Conservation (phyloP, 768 basidiomycete genomes). For the Gloeostereum incarnatum region DNA sequence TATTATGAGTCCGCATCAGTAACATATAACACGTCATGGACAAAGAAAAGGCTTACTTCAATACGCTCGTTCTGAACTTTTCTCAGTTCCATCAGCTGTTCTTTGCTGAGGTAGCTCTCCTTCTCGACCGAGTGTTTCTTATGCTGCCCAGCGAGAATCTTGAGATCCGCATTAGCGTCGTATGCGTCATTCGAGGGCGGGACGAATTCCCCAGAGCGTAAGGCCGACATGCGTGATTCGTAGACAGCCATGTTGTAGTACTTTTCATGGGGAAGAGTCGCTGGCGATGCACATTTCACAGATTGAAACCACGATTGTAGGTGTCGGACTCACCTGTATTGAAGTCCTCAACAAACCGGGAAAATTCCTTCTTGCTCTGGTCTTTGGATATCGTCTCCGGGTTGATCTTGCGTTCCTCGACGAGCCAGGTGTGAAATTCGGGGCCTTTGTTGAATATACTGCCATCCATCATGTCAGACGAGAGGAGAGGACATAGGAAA, state of each 20-base stretch:
- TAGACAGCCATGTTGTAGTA: conserved; percentile 89
- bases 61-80: conserved; percentile 79
- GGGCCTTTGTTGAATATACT: conserved; percentile 77
- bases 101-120: conserved; percentile 69
- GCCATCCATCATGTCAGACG: background rate
- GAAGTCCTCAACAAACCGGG: conserved; percentile 73
- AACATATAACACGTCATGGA: background rate
- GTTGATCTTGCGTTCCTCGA: conserved; percentile 87
- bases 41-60: conserved; percentile 39
- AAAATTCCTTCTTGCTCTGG: conserved; percentile 78
- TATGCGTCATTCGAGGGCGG: conserved; percentile 67
- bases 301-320: background rate
- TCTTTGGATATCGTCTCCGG: conserved; percentile 85
- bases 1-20: conserved; percentile 14
- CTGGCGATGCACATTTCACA: conserved; percentile 30
- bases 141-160: conserved; percentile 59
- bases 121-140: conserved; percentile 59
- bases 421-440: conserved; percentile 89
- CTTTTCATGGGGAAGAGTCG: conserved; percentile 90
- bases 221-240: conserved; percentile 74
- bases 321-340: conserved; percentile 51
- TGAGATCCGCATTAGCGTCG: conserved; percentile 80
- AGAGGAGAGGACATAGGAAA: conserved; percentile 28
- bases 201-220: conserved; percentile 77
- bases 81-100: conserved; percentile 75